Evolutionary conservation across 228 moss, liverwort and hornwort genomes (phyloP).

Genomic region (Sphagnum fallax): DNA sequence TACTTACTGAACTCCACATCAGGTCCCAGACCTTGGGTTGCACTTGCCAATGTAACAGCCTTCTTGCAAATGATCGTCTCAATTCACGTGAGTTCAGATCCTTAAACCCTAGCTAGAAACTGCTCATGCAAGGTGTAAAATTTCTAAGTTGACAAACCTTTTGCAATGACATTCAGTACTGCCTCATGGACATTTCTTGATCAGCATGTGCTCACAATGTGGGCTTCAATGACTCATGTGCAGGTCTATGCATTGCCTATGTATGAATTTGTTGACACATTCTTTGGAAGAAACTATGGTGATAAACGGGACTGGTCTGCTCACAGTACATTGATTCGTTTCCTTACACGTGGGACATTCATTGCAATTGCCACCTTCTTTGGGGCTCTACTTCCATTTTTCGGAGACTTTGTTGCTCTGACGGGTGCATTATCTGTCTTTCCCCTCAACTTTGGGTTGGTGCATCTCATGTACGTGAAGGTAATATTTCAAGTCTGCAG

Average conservation of each 20-base stretch:
- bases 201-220: no score
- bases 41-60: slow-evolving; percentile 26
- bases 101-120: no score
- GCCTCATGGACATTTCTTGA: background rate
- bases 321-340: slow-evolving; percentile 16
- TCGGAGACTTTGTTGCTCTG: slow-evolving; percentile 42
- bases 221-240: background rate
- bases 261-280: slow-evolving; percentile 37
- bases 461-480: slow-evolving; percentile 50
- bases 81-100: slow-evolving; percentile 19
- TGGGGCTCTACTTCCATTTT: slow-evolving; percentile 33
- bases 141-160: no score
- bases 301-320: slow-evolving; percentile 22
- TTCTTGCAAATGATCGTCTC: slow-evolving; percentile 27
- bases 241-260: slow-evolving; percentile 35
- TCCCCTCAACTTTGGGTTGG: slow-evolving; percentile 22
- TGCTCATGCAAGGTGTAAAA: no score
- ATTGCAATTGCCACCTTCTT: slow-evolving; percentile 27
- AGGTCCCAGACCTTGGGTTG: slow-evolving; percentile 22
- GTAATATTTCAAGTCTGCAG: slow-evolving; percentile 3
- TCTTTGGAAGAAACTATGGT: slow-evolving; percentile 1
- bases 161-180: background rate
- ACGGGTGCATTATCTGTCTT: slow-evolving; percentile 36
- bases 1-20: slow-evolving; percentile 26
- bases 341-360: slow-evolving; percentile 19